Evolutionary conservation across 2,329 filamentous ascomycete genomes (phyloP), one percentile per base, ranked within the genome.

Genomic region (Xylariaceae sp.): DNA sequence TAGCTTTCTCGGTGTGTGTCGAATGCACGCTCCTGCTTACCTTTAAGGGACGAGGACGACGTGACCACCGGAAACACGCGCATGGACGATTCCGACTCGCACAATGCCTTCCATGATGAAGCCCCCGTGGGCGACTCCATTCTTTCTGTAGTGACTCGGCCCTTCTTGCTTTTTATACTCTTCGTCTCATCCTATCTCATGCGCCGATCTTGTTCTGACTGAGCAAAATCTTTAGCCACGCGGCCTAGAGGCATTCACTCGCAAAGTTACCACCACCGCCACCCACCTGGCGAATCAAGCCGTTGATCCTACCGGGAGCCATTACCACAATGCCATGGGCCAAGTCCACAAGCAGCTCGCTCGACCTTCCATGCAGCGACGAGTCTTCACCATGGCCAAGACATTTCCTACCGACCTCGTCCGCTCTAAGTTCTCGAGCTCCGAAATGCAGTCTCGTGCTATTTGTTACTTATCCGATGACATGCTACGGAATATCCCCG

Each of bases 371-470:
- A 80, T 96, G 43, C 94, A 97, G 74, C 86, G 90, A 67, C 89
- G 86, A 70, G 86, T 99, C 69, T 95, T 97, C 71, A 88, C 90
- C 58, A 87, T 97, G 73, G 86, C 92, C 50, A 87, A 87, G 72
- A 92, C 91, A 8, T 91, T 89, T 2, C 94, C 94, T n/a, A 89
- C 90, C 62, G 92, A 99, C 68, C 79, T 99, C 50, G 89, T 97
- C 64, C 89, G 94, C 63, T 92, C 89, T 57, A 92, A 88, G 68
- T 85, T 99, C 65, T 96, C 91, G 42, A 88, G 89, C 26, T 79
- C 84, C 62, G 94, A 99, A 75, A 97, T 97, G 64, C 91, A 96
- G 72, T 91, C 95, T 65, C 88, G 94, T 62, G 94, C 94, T 47
- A 75, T 97, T 53, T 86, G 90, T 44, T 91, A 88, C 68, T 78